A percentile compares a stretch with the other conserved stretches of the same genome.
These are phyloP conservation scores for Brettanomyces bruxellensis DNA, from an alignment of 805 yeast species.

Conservation along the genomic window DNA sequence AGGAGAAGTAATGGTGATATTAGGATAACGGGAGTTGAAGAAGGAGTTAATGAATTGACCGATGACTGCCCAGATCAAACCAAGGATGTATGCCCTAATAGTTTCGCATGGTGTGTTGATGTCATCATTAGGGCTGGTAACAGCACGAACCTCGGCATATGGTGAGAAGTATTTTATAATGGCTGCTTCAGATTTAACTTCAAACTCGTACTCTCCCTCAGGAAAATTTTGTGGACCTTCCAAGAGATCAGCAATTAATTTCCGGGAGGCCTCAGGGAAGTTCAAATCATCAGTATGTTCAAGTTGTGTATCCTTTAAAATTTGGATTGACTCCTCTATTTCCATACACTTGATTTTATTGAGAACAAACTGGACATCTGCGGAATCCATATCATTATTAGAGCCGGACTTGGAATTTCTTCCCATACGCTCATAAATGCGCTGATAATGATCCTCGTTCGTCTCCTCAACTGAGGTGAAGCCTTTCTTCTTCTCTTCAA, in stretches of 20 bases:
- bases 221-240: neutral
- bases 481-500: neutral
- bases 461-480: neutral
- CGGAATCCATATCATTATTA: neutral
- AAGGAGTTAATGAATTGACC: slow-evolving; percentile 54
- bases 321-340: slow-evolving; percentile 20
- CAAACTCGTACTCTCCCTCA: slow-evolving; percentile 9
- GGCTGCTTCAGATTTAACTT: slow-evolving; percentile 26
- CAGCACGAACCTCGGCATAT: slow-evolving; percentile 60
- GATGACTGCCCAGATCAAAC: slow-evolving; percentile 23
- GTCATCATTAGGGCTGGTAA: slow-evolving; percentile 46
- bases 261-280: slow-evolving; percentile 13
- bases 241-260: neutral
- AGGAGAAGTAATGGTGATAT: slow-evolving; percentile 38
- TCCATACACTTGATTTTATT: slow-evolving; percentile 1
- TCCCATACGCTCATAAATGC: neutral
- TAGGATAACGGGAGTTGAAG: slow-evolving; percentile 49
- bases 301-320: slow-evolving; percentile 17
- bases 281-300: slow-evolving; percentile 26
- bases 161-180: slow-evolving; percentile 39
- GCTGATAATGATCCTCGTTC: neutral
- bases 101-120: slow-evolving; percentile 40
- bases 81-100: slow-evolving; percentile 16
- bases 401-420: neutral
- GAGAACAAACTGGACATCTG: slow-evolving; percentile 1